These are phyloP conservation scores for Trypanosoma boissoni DNA, from an alignment of 208 protist species.

Conservation along the genomic window DNA sequence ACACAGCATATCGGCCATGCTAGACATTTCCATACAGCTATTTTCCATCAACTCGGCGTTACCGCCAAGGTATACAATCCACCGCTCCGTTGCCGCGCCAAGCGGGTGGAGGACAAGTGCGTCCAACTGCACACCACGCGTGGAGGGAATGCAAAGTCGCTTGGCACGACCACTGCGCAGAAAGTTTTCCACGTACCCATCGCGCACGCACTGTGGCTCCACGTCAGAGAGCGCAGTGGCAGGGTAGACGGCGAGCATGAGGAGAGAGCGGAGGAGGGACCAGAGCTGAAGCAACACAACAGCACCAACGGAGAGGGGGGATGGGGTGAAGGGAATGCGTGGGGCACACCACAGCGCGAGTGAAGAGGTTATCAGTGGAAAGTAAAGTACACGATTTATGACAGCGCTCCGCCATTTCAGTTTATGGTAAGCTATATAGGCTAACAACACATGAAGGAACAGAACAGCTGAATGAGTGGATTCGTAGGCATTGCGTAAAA, in stretches of 20 bases:
- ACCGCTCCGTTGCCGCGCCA: conserved; percentile 33
- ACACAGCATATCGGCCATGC: conserved; percentile 34
- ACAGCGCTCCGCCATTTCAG: background rate
- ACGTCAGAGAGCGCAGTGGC: conserved; percentile 35
- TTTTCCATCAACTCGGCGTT: conserved; percentile 81
- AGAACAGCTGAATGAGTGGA: conserved; percentile 21
- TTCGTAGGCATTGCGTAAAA: conserved; percentile 21
- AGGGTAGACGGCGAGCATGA: conserved; percentile 62
- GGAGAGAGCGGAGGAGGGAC: conserved; percentile 33
- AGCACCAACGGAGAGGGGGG: background rate
- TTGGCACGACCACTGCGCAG: conserved; percentile 22
- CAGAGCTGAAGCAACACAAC: conserved; percentile 43
- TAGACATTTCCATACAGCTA: conserved; percentile 28
- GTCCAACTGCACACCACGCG: conserved; percentile 40
- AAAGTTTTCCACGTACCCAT: conserved; percentile 20
- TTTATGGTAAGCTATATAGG: conserved; percentile 16
- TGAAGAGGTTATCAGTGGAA: conserved; percentile 3
- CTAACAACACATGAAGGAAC: conserved; percentile 27
- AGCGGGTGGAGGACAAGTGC: conserved; percentile 33
- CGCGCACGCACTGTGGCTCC: conserved; percentile 36
- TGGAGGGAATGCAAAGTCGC: conserved; percentile 19
- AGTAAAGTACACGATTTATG: conserved; percentile 19
- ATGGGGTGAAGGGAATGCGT: conserved; percentile 8
- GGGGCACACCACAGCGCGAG: background rate
- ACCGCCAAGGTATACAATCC: conserved; percentile 79